Evolutionary conservation across 345 rosid genomes (phyloP).

Genomic region (Clausena lansium): DNA sequence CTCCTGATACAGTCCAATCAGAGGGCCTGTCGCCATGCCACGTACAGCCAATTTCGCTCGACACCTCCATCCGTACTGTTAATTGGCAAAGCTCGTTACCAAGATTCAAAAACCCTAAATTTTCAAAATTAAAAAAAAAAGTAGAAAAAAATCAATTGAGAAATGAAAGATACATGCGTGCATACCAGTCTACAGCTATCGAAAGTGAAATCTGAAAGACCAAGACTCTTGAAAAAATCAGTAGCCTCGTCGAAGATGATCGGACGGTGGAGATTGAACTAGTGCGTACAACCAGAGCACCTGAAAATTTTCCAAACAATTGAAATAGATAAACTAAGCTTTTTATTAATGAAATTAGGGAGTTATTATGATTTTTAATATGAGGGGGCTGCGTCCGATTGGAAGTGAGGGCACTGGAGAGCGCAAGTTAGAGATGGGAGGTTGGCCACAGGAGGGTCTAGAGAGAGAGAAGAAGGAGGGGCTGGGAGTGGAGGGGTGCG

Average conservation of each 20-base stretch:
- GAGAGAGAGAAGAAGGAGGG: conserved; percentile 21
- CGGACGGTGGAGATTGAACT: conserved; percentile 82
- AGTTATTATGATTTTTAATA: not conserved
- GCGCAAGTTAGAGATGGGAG: conserved; percentile 50
- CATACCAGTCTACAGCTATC: conserved; percentile 76
- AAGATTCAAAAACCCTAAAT: conserved; percentile 19
- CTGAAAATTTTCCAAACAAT: conserved; percentile 31
- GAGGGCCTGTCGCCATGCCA: conserved; percentile 59
- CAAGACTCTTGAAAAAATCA: conserved; percentile 58
- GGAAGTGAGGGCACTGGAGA: conserved; percentile 80
- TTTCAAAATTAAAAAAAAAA: not conserved
- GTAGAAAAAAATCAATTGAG: conserved; percentile 6
- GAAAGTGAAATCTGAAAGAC: conserved; percentile 78
- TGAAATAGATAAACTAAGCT: not conserved
- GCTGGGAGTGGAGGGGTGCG: conserved; percentile 12
- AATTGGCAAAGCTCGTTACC: conserved; percentile 11
- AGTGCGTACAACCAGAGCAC: conserved; percentile 94
- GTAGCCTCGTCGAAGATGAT: conserved; percentile 65
- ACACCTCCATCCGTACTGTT: conserved; percentile 93
- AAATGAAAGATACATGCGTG: not conserved
- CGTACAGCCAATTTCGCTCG: conserved; percentile 91
- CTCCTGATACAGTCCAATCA: conserved; percentile 85
- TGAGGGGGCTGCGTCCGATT: conserved; percentile 44
- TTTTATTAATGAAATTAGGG: not conserved
- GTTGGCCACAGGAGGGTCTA: conserved; percentile 22